Evolutionary conservation across 179 eudicot species (phyloP), one percentile per base, ranked within the genome.

Genomic region (Patellifolia procumbens): DNA sequence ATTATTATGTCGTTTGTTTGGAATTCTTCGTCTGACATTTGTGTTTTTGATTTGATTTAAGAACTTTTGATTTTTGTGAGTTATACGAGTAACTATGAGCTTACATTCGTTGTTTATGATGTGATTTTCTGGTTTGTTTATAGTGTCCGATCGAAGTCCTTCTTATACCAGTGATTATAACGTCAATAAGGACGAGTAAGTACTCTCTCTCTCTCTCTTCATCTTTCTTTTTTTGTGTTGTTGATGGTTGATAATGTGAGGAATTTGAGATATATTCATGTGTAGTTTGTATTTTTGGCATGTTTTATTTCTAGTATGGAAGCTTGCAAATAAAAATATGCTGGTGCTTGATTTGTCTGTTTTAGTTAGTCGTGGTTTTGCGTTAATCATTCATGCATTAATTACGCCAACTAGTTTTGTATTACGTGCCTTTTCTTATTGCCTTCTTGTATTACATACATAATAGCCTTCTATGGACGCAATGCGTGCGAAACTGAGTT

Each of bases 111-210:
- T 49, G 19, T 42, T 29, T 20, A 17, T 5, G n/a, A 49, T 70
- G 58, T 5, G 43, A 46, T 48, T 49, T 49, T 46, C 31, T 26
- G 4, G 8, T 43, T 49, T 7, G 28, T 59, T 68, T 32, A 16
- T 28, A 70, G 73, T 31, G 7, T 2, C 42, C 22, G 73, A 51
- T 70, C 59, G 73, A 49, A 70, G 19, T 70, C 17, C 43, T 9
- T 19, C 43, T 22, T 31, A 31, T 52, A 51, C 13, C 55, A 53
- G 51, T 66, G 73, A 66, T 29, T 52, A 43, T 20, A 29, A 73
- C n/a, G 69, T 45, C 22, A 52, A 64, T 28, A 56, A 53, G 39
- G 81, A 66, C 12, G 81, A 73, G 81, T 79, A 79, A 15, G 77
- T 17, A 28, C 26, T 63, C 46, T 37, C 9, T n/a, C n/a, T n/a